Conservation (phyloP, 495 filamentous ascomycete species). For the Letharia columbiana region DNA sequence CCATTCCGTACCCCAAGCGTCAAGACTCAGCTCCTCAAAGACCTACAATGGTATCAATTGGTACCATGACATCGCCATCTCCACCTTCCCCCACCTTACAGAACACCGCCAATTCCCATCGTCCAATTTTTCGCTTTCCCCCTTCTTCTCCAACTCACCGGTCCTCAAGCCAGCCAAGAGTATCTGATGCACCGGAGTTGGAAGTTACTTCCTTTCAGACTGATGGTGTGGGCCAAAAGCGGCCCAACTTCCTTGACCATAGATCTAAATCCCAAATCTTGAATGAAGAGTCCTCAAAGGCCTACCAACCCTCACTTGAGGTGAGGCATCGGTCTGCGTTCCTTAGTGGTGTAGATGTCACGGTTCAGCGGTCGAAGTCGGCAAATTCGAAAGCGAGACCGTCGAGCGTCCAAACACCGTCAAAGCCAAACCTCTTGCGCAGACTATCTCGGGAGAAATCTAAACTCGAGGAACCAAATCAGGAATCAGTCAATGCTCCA, state of each 20-base stretch:
- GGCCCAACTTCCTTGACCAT: conserved; percentile 38
- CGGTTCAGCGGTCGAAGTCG: conserved; percentile 52
- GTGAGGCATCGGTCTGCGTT: conserved; percentile 21
- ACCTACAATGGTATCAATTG: conserved; percentile 79
- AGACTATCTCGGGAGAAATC: conserved; percentile 21
- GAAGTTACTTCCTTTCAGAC: conserved; percentile 26
- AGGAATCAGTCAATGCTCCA: conserved; percentile 27
- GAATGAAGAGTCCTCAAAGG: conserved; percentile 38
- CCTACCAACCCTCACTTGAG: conserved; percentile 77
- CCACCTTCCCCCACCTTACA: conserved; percentile 47
- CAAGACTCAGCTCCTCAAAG: conserved; percentile 51
- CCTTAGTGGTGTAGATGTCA: conserved; percentile 49
- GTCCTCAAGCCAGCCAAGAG: conserved; percentile 47
- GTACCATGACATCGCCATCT: conserved; percentile 79
- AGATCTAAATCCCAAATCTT: conserved; percentile 46
- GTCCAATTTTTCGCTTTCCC: conserved; percentile 57
- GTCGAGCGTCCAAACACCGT: conserved; percentile 67
- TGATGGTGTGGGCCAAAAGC: conserved; percentile 20
- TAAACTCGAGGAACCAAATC: conserved; percentile 1
- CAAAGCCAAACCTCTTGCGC: conserved; percentile 59
- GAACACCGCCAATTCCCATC: conserved; percentile 33
- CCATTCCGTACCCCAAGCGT: conserved; percentile 22
- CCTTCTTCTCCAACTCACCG: conserved; percentile 44
- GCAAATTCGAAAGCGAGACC: conserved; percentile 57
- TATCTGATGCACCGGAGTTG: conserved; percentile 25